Base-by-base conservation (phyloP, 768 basidiomycete genomes). In the Trametes villosa region DNA sequence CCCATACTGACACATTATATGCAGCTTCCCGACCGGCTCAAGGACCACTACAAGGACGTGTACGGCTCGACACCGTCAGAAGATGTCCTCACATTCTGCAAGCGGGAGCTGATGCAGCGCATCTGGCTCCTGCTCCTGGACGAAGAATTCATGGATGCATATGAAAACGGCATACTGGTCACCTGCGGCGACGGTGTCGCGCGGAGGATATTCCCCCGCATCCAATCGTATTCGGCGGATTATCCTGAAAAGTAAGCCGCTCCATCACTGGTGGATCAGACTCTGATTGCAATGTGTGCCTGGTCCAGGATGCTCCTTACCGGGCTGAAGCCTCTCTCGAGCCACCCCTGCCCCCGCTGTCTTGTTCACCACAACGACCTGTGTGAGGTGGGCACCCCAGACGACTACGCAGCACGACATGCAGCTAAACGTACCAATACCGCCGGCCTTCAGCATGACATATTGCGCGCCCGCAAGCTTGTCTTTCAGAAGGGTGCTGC, bases 321-420 rank as follows among this genome's bases (percentile, higher is more conserved):
- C 0, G 69, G 71, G 5, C 76, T 81, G 1, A 71, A 75, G 8
- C 72, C 77, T 40, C 71, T 74, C 9, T 80, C 77, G 0, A 20
- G 63, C 0, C 78, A 70, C 46, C 77, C 75, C 6, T 81, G 80
- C 57, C 78, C 77, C 0, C 66, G 73, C 0, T 81, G 80, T 56
- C 57, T 74, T 0, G 60, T 76, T 18, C 27, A 30, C 9, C 74
- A 72, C 34, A 51, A 59, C 0, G 31, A 72, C 0, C 51, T 81
- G 2, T 57, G 68, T 33, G 48, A 52, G 0, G 36, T 79, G 2
- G 79, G 79, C 1, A 36, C 34, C 9, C 31, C 41, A 3, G 20
- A 26, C 1, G 57, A n/a, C n/a, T n/a, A 59, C 24, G 31, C 22
- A 2, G 17, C 18, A 6, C 57, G 50, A 13, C 31, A 24, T 2